Base-by-base conservation (phyloP, 108 stramenopile species). In the Fistulifera solaris region DNA sequence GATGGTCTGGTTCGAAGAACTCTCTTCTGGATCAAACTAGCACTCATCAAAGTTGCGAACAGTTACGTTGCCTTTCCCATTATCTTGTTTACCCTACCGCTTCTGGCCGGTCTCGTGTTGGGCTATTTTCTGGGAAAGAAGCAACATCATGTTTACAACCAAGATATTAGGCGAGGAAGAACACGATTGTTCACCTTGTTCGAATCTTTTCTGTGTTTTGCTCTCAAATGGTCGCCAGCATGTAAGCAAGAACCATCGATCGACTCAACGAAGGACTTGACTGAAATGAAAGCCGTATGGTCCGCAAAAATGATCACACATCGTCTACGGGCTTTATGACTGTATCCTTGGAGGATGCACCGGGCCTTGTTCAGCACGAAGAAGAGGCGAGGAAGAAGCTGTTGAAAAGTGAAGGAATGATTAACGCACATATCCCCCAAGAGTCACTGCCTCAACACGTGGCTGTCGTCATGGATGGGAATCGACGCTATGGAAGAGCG, bases 381-480 rank as follows among this genome's bases (percentile, higher is more conserved):
- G 11, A 45, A 8, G 16, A 19, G 44, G 21, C 44, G 3, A 4
- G 21, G 44, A 17, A 19, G 16, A 21, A 11, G 7, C 21, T 21
- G 4, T 11, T 45, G 44, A 2, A 51, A 6, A 27, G 22, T 27
- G 24, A 51, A 23, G 53, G 31, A 39, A 5, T 39, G 26, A 35
- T 31, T 25, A 35, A 18, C 18, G 38, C 7, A 21, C 50, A 10
- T 4, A 15, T 21, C 49, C 73, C 50, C 77, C 83, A 67, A 83
- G 78, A 56, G 79, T 71, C 0, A 25, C 56, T 85, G 15, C 89
- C 89, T 2, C 68, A 56, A 38, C 89, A 91, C 66, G 55, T 91
- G 18, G 89, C 85, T 11, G 84, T 99, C 42, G 97, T 99, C 45
- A 99, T 99, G 98, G 98, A 99, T 63, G 98, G 98, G 17, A 99